phyloP scores from a whole-genome alignment of 371 early-diverging fungal genomes.

The Coemansia sp. region DNA sequence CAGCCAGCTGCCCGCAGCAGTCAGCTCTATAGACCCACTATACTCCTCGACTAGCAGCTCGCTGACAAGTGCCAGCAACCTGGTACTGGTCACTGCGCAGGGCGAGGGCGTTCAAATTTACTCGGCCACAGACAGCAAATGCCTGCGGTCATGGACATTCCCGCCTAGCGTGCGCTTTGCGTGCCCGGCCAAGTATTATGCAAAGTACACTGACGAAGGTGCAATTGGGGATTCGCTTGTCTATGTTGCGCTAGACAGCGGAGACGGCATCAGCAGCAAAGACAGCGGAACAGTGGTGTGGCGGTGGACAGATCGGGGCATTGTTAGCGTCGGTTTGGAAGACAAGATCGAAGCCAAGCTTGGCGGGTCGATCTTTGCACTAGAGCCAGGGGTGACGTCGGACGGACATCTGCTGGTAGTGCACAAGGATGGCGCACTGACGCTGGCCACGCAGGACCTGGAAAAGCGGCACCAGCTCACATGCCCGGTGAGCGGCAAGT shows the following conservation, averaged over 20 bases:
- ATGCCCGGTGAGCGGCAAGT: conserved; percentile 10
- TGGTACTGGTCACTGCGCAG: conserved; percentile 41
- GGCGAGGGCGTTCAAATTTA: conserved; percentile 50
- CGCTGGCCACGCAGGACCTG: conserved; percentile 19
- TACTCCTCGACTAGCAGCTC: conserved; percentile 1
- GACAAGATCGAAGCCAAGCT: conserved; percentile 22
- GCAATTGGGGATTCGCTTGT: conserved; percentile 24
- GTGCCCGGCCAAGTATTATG: conserved; percentile 47
- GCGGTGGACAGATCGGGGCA: conserved; percentile 50
- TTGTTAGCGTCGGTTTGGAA: conserved; percentile 44
- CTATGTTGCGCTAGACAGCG: conserved; percentile 35
- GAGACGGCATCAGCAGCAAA: conserved; percentile 10
- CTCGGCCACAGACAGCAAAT: conserved; percentile 43
- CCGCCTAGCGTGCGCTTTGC: conserved; percentile 46
- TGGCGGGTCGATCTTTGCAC: conserved; percentile 22
- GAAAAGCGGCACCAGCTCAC: conserved; percentile 1
- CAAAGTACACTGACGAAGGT: conserved; percentile 9
- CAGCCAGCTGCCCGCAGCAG: conserved; percentile 43
- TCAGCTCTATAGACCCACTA: conserved; percentile 33
- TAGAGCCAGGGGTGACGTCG: conserved; percentile 35
- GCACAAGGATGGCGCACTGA: conserved; percentile 34
- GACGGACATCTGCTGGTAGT: conserved; percentile 31
- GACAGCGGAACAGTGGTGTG: conserved; percentile 32
- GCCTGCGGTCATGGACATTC: conserved; percentile 50
- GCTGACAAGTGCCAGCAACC: conserved; percentile 8